Conservation (phyloP, 495 filamentous ascomycete genomes). For the Parmelia sp. region DNA sequence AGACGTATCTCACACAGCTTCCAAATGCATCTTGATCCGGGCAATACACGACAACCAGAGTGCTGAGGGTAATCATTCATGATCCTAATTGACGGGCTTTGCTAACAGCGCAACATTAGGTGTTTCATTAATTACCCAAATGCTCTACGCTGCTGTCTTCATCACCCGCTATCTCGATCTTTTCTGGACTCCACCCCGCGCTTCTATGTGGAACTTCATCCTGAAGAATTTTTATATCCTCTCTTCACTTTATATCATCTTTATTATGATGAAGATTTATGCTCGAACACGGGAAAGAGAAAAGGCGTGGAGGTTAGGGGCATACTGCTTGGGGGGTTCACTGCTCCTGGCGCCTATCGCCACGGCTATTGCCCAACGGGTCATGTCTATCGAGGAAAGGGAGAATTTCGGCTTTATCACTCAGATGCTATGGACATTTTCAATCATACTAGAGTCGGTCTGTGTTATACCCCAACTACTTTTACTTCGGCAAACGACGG, state of each 20-base stretch:
- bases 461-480: constrained; percentile 87
- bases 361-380: constrained; percentile 60
- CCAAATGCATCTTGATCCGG: constrained; percentile 84
- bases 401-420: constrained; percentile 43
- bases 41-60: constrained; percentile 83
- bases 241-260: constrained; percentile 81
- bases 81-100: constrained; percentile 9
- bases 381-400: no score
- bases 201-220: constrained; percentile 56
- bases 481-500: constrained; percentile 84
- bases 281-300: constrained; percentile 85
- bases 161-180: constrained; percentile 81
- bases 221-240: constrained; percentile 81
- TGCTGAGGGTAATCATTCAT: constrained; percentile 63
- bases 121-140: constrained; percentile 89
- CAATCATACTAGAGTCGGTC: constrained; percentile 82
- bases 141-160: constrained; percentile 83
- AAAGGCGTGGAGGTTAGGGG: constrained; percentile 80
- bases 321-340: constrained; percentile 53
- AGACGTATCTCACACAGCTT: constrained; percentile 75
- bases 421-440: constrained; percentile 76
- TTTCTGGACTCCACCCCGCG: constrained; percentile 41
- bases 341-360: constrained; percentile 58
- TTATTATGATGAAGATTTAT: constrained; percentile 78
- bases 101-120: constrained; percentile 40